Conservation (phyloP, 1,284 basidiomycete species). For the Trametes sp. region DNA sequence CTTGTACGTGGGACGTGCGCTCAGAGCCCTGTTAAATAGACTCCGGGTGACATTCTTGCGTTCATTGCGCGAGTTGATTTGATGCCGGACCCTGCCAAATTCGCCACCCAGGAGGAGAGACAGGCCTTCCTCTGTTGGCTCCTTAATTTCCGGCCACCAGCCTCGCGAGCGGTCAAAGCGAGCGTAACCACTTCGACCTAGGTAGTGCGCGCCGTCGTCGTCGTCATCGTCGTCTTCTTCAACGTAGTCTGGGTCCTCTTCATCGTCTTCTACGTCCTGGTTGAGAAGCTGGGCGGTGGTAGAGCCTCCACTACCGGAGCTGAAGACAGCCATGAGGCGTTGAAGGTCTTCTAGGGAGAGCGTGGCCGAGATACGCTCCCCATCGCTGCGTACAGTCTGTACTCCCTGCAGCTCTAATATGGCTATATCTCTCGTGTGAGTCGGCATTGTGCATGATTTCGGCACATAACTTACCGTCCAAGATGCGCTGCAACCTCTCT, state of each 20-base stretch:
- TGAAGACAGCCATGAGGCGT: constrained; percentile 19
- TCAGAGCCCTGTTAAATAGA: constrained; percentile 52
- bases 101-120: constrained; percentile 83
- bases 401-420: constrained; percentile 21
- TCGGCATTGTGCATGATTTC: too few species aligned
- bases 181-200: constrained; percentile 31
- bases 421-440: constrained; percentile 7
- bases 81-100: constrained; percentile 76
- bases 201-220: constrained; percentile 30
- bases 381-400: constrained; percentile 15
- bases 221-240: constrained; percentile 35
- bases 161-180: constrained; percentile 41
- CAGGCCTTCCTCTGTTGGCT: constrained; percentile 77
- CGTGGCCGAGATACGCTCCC: constrained; percentile 13
- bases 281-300: not conserved
- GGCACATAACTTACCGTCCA: constrained; percentile 26
- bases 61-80: constrained; percentile 47
- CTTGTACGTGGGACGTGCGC: constrained; percentile 50
- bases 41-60: constrained; percentile 54
- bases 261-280: constrained; percentile 21
- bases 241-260: constrained; percentile 29
- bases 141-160: constrained; percentile 50
- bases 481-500: constrained; percentile 23
- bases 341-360: constrained; percentile 25
- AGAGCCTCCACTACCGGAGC: not conserved